Conservation (phyloP, 2,329 filamentous ascomycete genomes). For the Fusarium lyarnte region DNA sequence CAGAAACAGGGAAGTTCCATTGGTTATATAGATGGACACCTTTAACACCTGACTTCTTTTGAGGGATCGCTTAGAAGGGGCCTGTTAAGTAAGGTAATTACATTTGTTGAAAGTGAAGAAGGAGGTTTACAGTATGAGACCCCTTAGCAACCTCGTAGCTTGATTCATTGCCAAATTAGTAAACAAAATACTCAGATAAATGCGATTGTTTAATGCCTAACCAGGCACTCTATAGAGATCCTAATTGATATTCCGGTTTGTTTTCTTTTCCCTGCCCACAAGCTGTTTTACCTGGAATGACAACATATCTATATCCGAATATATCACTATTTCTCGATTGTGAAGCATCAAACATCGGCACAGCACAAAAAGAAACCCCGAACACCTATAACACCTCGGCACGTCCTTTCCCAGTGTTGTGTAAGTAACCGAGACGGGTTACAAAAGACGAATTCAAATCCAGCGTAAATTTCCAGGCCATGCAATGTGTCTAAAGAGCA, state of each 20-base stretch:
- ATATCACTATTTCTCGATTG: conserved; percentile 12
- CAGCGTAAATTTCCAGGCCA: conserved; percentile 38
- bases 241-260: conserved; percentile 2
- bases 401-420: conserved; percentile 16
- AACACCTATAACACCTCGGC: conserved; percentile 40
- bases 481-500: conserved; percentile 38
- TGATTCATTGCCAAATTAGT: conserved; percentile 12
- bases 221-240: conserved; percentile 11
- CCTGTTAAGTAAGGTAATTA: background rate
- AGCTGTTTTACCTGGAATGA: conserved; percentile 2
- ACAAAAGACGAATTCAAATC: conserved; percentile 33
- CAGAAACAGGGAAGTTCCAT: background rate
- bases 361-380: conserved; percentile 30
- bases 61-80: background rate
- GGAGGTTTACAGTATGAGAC: background rate
- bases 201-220: conserved; percentile 9
- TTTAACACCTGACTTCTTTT: background rate
- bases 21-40: background rate
- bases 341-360: conserved; percentile 13
- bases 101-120: background rate
- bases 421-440: conserved; percentile 24
- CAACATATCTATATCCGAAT: background rate
- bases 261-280: conserved; percentile 16
- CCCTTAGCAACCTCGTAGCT: background rate
- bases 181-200: background rate